These are phyloP conservation scores for Alternaria triticina DNA, from an alignment of 2,329 filamentous ascomycete species.

Conservation along the genomic window DNA sequence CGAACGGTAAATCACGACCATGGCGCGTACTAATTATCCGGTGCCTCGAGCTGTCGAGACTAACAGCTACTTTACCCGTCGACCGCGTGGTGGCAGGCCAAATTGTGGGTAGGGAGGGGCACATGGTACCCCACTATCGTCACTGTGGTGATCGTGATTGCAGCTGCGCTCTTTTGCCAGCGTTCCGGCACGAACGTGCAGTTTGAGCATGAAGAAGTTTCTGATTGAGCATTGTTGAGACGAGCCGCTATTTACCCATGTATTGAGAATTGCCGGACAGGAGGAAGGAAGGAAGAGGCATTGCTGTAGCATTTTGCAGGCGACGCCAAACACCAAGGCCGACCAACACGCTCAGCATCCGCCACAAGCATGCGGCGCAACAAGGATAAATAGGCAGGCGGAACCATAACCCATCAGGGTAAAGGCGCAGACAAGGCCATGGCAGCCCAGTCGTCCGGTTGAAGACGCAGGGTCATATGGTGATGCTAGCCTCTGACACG, in stretches of 20 bases:
- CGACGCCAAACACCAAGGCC: neutral
- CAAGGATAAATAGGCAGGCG: conserved; percentile 28
- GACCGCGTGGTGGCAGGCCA: conserved; percentile 4
- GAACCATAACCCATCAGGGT: conserved; percentile 22
- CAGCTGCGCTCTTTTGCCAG: conserved; percentile 9
- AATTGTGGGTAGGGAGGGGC: conserved; percentile 23
- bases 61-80: conserved; percentile 21
- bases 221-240: conserved; percentile 5
- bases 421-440: conserved; percentile 14
- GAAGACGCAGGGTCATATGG: conserved; percentile 30
- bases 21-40: conserved; percentile 25
- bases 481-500: conserved; percentile 26
- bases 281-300: neutral
- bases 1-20: neutral
- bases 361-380: conserved; percentile 13
- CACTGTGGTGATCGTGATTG: conserved; percentile 9
- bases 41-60: conserved; percentile 19
- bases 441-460: conserved; percentile 24
- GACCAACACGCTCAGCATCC: neutral
- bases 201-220: neutral
- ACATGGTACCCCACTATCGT: conserved; percentile 21
- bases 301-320: neutral
- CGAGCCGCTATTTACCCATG: conserved; percentile 11
- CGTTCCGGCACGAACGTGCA: conserved; percentile 3
- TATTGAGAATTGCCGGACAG: conserved; percentile 3